Base-by-base conservation (phyloP, 2,329 filamentous ascomycete species). In the Pochonia chlamydosporia region DNA sequence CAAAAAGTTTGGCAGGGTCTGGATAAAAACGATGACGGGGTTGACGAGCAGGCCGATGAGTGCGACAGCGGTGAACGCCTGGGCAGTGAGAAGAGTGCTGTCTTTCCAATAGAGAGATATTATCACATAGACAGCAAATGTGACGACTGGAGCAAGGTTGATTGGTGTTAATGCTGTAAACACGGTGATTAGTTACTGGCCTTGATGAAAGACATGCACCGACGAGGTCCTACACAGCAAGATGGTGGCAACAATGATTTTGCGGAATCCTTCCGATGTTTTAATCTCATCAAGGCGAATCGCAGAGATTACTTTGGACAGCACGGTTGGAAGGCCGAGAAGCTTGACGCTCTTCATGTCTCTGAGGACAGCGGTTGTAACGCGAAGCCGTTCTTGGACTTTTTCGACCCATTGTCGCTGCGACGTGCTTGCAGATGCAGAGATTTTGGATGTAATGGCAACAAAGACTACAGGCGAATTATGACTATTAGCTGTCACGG, bases 41-140 rank as follows among this genome's bases (percentile, higher is more conserved):
- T 31, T 47, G 3, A 53, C 51, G 2, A 61, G 39, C 3, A 61
- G 48, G 3, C 30, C 43, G 8, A 61, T 52, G 5, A 56, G 44
- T 4, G 57, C 46, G 5, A 60, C 37, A 1, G 56, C 53, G 0
- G 60, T 64, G 33, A 65, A 70, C 1, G 66, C 58, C 5, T 53
- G 60, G 2, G 59, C 57, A 0, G 59, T 53, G 8, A 57, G 54
- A 23, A 67, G 48, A 51, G 47, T 44, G 1, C 43, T 16, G 0
- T 58, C 56, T 0, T 63, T 59, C 10, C 63, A 51, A 1, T 62
- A 63, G 24, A 25, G 11, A 2, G 59, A 50, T 6, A 54, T 60
- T 20, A 62, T 43, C 1, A 52, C 52, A 24, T 62, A 62, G 1
- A 26, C 1, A 40, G 40, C 20, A 62, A 33, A 2, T 54, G 18